A percentile compares a stretch with the other conserved stretches of the same genome.
Conservation (phyloP, 176 grass and related monocot species). For the Canna indica region DNA sequence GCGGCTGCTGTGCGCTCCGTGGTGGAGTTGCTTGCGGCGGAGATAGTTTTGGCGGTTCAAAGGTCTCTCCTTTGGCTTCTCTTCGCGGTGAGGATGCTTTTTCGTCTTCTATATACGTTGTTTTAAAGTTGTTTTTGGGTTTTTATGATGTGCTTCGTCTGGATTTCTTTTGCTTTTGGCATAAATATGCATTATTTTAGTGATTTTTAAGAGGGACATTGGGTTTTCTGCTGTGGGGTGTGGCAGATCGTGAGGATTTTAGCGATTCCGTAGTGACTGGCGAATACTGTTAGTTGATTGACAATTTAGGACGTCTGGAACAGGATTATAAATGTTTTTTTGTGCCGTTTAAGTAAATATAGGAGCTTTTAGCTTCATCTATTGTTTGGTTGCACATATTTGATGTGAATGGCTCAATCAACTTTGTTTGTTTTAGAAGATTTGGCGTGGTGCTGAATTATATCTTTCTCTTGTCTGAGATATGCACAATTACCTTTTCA, state of each 20-base stretch:
- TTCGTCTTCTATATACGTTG: neutral
- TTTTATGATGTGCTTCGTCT: neutral
- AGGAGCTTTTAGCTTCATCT: neutral
- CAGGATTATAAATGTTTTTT: too few relatives aligned
- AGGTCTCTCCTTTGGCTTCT: neutral
- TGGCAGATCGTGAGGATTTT: neutral
- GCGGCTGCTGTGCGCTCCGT: neutral
- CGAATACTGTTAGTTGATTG: neutral
- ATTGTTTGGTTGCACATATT: neutral
- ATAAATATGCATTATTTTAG: neutral
- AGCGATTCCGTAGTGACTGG: too few relatives aligned
- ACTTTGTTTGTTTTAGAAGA: neutral
- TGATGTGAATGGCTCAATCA: neutral
- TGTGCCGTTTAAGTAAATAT: too few relatives aligned
- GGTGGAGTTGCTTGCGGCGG: neutral
- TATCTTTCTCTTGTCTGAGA: neutral
- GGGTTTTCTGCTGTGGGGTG: neutral
- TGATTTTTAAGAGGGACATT: neutral
- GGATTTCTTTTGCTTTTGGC: neutral
- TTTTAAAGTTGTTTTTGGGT: neutral
- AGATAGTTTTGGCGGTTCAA: neutral
- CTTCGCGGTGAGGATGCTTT: neutral
- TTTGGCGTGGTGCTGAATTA: neutral
- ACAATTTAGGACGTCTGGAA: too few relatives aligned
- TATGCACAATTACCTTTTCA: neutral